Percentiles rank a stretch among this genome's conserved stretches.
Evolutionary conservation across 2,329 filamentous ascomycete species (phyloP).

Genomic region (Fusarium sulawesiense): DNA sequence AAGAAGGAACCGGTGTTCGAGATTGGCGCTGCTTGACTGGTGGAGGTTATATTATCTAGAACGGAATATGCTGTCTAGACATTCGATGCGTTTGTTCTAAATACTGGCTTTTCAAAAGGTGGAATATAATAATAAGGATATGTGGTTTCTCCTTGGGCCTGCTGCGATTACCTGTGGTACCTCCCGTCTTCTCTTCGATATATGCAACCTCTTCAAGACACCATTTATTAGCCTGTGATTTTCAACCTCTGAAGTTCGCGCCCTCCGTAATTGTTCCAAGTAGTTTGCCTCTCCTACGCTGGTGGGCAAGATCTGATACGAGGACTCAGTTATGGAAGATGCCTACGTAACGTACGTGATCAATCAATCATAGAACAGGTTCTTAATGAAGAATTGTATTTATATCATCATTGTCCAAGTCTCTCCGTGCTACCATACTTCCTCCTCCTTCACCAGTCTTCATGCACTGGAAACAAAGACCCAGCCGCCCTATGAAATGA

Average conservation of each 20-base stretch:
- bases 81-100: not conserved
- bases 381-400: slow-evolving; percentile 21
- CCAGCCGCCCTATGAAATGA: slow-evolving; percentile 31
- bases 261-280: not conserved
- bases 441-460: slow-evolving; percentile 12
- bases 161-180: not conserved
- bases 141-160: not conserved
- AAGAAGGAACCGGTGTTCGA: slow-evolving; percentile 84
- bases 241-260: too few species aligned
- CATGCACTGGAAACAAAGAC: slow-evolving; percentile 9
- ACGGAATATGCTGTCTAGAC: not conserved
- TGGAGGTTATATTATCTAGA: slow-evolving; percentile 70
- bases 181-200: slow-evolving; percentile 14
- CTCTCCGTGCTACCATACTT: not conserved
- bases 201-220: not conserved
- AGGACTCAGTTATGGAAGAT: not conserved
- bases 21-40: slow-evolving; percentile 78
- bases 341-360: not conserved
- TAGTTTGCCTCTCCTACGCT: not conserved
- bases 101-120: slow-evolving; percentile 6
- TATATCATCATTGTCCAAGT: slow-evolving; percentile 25
- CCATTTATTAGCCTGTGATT: not conserved
- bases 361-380: not conserved
- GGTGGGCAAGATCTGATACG: not conserved
- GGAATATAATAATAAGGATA: slow-evolving; percentile 5